Conservation (phyloP, 2,329 filamentous ascomycete species). For the Diaporthe ampelina region DNA sequence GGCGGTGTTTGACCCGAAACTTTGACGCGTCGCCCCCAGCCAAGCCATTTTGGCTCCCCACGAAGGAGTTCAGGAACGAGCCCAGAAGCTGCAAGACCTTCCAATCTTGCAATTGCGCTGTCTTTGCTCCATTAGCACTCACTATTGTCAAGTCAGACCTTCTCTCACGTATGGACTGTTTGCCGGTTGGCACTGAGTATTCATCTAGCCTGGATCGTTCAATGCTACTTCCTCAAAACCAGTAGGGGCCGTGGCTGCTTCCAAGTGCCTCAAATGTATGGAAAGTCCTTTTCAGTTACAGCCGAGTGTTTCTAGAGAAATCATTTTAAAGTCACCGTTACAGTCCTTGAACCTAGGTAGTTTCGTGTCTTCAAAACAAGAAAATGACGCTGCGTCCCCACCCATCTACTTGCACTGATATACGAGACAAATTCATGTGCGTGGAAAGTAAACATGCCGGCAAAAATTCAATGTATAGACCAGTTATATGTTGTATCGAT, state of each 20-base stretch:
- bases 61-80: neutral
- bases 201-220: neutral
- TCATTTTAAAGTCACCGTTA: neutral
- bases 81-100: neutral
- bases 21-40: constrained; percentile 15
- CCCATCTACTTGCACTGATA: too few relatives aligned
- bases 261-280: too few relatives aligned
- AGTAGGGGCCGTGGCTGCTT: neutral
- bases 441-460: too few relatives aligned
- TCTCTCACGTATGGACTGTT: neutral
- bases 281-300: too few relatives aligned
- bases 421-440: too few relatives aligned
- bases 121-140: too few relatives aligned
- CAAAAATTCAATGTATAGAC: too few relatives aligned
- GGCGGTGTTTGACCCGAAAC: constrained; percentile 19
- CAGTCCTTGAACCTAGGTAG: neutral
- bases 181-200: neutral
- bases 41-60: neutral
- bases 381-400: too few relatives aligned
- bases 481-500: too few relatives aligned
- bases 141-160: too few relatives aligned
- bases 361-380: too few relatives aligned
- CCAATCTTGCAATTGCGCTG: too few relatives aligned
- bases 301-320: neutral
- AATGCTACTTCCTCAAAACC: neutral